Conservation (phyloP, 2,329 filamentous ascomycete species). For the Aspergillus jensenii region DNA sequence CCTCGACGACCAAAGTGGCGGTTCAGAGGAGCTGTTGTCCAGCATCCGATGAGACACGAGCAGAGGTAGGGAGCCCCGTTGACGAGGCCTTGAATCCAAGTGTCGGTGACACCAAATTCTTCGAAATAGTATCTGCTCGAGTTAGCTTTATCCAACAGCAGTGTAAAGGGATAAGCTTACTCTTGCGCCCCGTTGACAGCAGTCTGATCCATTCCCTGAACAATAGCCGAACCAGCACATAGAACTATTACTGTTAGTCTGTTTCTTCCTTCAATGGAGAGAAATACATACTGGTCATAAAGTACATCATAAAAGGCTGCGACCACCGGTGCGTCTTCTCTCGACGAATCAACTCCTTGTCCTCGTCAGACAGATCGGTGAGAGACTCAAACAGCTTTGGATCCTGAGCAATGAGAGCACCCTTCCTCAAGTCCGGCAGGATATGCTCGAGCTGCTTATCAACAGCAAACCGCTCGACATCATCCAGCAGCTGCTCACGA, state of each 20-base stretch:
- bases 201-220: conserved; percentile 55
- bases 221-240: conserved; percentile 55
- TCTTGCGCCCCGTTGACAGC: conserved; percentile 49
- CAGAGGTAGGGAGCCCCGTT: conserved; percentile 48
- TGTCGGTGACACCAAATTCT: neutral
- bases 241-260: conserved; percentile 32
- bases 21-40: conserved; percentile 50
- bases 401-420: conserved; percentile 54
- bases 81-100: conserved; percentile 35
- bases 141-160: neutral
- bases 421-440: conserved; percentile 52
- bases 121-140: conserved; percentile 5
- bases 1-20: conserved; percentile 46
- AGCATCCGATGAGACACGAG: conserved; percentile 48
- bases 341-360: conserved; percentile 42
- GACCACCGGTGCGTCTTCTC: conserved; percentile 53
- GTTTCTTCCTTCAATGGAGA: too few species aligned
- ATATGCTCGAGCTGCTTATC: conserved; percentile 51
- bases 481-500: conserved; percentile 52
- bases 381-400: conserved; percentile 52
- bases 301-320: conserved; percentile 51
- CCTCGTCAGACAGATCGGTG: conserved; percentile 45
- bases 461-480: conserved; percentile 56
- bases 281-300: conserved; percentile 36
- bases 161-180: conserved; percentile 9